Base-by-base conservation (phyloP, 768 basidiomycete species). In the Tricholoma terreum region DNA sequence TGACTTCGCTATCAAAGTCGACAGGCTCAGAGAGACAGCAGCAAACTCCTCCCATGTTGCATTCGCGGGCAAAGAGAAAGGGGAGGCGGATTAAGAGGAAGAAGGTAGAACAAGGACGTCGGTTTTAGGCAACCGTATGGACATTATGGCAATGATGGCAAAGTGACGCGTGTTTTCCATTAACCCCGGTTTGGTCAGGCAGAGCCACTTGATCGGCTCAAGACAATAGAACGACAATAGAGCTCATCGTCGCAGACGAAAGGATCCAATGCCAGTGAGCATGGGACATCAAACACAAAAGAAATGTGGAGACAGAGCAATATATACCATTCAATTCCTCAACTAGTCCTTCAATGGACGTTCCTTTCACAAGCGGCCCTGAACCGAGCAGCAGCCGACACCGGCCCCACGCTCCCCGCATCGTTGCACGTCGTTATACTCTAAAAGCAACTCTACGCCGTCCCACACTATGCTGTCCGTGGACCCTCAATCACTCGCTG, bases 1-100 rank as follows among this genome's bases (percentile, higher is more conserved):
- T 92, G 72, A 89, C 84, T 67, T 94, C 91, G 48, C 81, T 78
- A 61, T 90, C 86, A 71, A 91, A 92, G 77, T 94, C 92, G 63
- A 94, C 83, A 19, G 90, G 89, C 74, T 91, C 80, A 73, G 85
- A 84, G 67, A 84, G 78, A 69, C 81, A 81, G 71, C 80, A 82
- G 58, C 71, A 71, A 22, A 73, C 67, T 63, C 71, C 76, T 68
- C 84, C 84, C 84, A 86, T 86, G 54, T 72, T 71, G 78, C 75
- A 75, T 74, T 62, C 67, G 30, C 70, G 59, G 66, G 62, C 65
- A 67, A 66, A 67, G 59, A 59, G 52, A 63, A 57, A 62, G 58
- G 35, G 67, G 65, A 55, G 57, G 52, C 55, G 70, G 70, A 72
- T 72, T 71, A 77, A 71, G 70, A 70, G 64, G 59, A 59, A 54